Conservation (phyloP, 495 filamentous ascomycete species). For the Chaetomidium leptoderma region DNA sequence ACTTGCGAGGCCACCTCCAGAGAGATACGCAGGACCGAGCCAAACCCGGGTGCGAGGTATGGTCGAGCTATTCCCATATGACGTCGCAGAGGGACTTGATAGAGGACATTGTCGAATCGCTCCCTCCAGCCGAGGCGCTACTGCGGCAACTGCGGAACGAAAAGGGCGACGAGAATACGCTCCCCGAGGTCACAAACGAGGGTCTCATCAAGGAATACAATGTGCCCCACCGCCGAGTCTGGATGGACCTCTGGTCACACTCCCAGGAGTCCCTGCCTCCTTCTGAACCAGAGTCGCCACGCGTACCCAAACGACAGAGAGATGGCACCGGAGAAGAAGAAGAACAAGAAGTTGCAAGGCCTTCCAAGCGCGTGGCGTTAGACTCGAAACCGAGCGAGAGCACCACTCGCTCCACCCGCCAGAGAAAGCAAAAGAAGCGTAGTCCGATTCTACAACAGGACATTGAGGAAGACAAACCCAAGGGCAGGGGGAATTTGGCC, state of each 20-base stretch:
- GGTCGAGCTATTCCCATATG: not conserved
- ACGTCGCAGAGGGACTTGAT: not conserved
- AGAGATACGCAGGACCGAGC: not conserved
- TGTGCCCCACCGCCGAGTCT: not conserved
- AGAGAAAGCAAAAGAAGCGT: too few species aligned
- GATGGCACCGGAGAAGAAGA: too few species aligned
- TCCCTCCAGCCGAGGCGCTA: not conserved
- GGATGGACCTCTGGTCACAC: constrained; percentile 7
- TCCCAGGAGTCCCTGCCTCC: constrained; percentile 26
- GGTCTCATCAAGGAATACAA: not conserved
- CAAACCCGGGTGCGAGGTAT: not conserved
- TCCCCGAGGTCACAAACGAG: not conserved
- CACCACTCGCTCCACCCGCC: too few species aligned
- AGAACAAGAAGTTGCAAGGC: too few species aligned
- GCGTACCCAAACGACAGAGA: too few species aligned
- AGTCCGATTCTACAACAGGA: too few species aligned
- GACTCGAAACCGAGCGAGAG: too few species aligned
- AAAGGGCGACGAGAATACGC: not conserved
- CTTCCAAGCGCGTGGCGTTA: too few species aligned
- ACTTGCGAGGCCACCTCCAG: not conserved
- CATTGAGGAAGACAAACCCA: too few species aligned
- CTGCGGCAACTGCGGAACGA: not conserved
- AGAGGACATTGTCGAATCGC: not conserved
- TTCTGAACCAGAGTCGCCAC: too few species aligned
- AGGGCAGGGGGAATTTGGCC: too few species aligned